Evolutionary conservation across 176 grass and related monocot species (phyloP), one percentile per base, ranked within the genome.

Genomic region (Carex scoparia): DNA sequence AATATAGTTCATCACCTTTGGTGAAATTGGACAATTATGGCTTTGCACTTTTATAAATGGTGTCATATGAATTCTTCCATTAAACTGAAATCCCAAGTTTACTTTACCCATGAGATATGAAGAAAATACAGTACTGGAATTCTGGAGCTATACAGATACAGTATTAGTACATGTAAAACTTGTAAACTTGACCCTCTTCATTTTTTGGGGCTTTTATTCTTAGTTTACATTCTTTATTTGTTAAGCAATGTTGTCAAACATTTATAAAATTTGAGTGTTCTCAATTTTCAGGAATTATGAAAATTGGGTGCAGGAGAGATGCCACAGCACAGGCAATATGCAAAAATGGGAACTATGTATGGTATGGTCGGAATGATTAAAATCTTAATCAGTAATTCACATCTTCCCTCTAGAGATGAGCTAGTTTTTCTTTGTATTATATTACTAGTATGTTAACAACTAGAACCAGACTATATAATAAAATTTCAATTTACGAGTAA

Each of bases 311-410:
- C 94, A 86, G 87, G 87, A 84, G 88, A 91, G 53, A 82, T 95
- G 90, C 96, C 88, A 13, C 62, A 88, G 61, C 85, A 82, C 75
- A 84, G 51, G 61, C 65, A 85, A 42, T 91, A 86, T 63, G 87
- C 85, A 23, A 33, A 91, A 84, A 81, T 90, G 85, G 86, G 28
- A 63, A 94, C 67, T 69, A 84, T 94, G 53, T 99, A 82, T 88
- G 96, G 96, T 73, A 75, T 99, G 81, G 83, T 99, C 80, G 96
- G 96, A 82, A 85, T 94, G 70, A 90, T 99, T 85, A 99, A 91
- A 86, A 93, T 95, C 88, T 86, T 94, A 91, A 84, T 94, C 68
- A 93, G 89, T 74, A 85, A 79, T 81, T 84, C 37, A 37, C 37
- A 58, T 76, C 9, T 71, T 75, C 46, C 59, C 38, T 56, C 38